Conservation (phyloP, 192 early-diverging fungal genomes). For the Gonapodya sp. region DNA sequence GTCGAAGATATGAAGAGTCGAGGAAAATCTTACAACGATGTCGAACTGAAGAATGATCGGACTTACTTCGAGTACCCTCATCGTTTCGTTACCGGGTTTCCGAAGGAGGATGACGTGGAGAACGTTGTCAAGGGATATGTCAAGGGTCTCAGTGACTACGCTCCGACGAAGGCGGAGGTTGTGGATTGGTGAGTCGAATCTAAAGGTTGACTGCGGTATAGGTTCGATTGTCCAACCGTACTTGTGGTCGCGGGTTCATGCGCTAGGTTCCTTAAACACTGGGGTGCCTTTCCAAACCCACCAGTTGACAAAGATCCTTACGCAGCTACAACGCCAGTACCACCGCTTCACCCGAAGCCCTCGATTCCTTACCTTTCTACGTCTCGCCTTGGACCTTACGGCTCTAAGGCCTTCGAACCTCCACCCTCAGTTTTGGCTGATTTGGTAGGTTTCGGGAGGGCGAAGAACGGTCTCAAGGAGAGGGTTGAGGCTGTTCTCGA, state of each 20-base stretch:
- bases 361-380: not conserved
- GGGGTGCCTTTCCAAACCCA: not conserved
- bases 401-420: not conserved
- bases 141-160: conserved; percentile 48
- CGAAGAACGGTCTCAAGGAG: not conserved
- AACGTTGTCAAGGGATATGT: conserved; percentile 53
- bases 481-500: not conserved
- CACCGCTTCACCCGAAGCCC: not conserved
- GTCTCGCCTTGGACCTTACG: not conserved
- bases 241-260: not conserved
- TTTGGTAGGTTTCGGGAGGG: conserved; percentile 6
- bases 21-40: conserved; percentile 25
- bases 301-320: not conserved
- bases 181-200: conserved; percentile 37
- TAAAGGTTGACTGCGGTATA: too few species aligned
- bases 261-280: not conserved
- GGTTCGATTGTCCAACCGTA: not conserved
- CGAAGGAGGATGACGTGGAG: conserved; percentile 55
- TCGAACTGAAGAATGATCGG: conserved; percentile 28
- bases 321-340: not conserved
- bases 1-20: conserved; percentile 39
- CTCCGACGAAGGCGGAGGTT: conserved; percentile 43
- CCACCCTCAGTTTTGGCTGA: not conserved
- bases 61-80: conserved; percentile 48
- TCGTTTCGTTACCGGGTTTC: conserved; percentile 42